A percentile compares a stretch with the other conserved stretches of the same genome.
Conservation (phyloP, 2,329 filamentous ascomycete species). For the Diaporthe sp. region DNA sequence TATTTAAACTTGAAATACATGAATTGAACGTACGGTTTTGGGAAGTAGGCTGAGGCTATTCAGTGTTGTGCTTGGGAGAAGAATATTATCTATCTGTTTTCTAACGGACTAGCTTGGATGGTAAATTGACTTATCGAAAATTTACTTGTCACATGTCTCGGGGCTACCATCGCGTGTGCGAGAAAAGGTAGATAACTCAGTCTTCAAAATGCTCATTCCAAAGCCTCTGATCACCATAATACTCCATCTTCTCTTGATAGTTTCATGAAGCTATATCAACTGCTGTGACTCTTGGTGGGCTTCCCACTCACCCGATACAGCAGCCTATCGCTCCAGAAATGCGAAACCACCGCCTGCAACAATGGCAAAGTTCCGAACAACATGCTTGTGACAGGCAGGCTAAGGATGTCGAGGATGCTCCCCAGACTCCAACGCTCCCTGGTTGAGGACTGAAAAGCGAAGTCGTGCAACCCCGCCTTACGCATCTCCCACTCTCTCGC, state of each 20-base stretch:
- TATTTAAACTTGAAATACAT: not conserved
- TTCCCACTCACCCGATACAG: conserved; percentile 28
- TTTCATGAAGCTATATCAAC: not conserved
- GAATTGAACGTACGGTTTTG: not conserved
- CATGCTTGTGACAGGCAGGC: not conserved
- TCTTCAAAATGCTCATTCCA: not conserved
- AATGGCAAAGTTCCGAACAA: conserved; percentile 24
- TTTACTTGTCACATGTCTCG: not conserved
- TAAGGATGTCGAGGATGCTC: not conserved
- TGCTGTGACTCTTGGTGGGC: not conserved
- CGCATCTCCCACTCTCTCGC: conserved; percentile 19
- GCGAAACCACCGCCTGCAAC: conserved; percentile 10
- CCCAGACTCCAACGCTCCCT: conserved; percentile 2
- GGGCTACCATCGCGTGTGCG: not conserved
- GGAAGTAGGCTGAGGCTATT: not conserved
- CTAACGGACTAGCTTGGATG: not conserved
- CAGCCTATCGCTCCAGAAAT: conserved; percentile 11
- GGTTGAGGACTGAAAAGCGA: not conserved
- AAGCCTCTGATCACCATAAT: not conserved
- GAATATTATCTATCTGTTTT: not conserved
- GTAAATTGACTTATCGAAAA: too few relatives aligned
- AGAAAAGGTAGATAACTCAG: not conserved
- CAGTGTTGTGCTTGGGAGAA: not conserved
- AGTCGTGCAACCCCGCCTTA: conserved; percentile 16
- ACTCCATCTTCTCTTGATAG: not conserved